These are phyloP conservation scores for Wickerhamomyces sp. DNA, from an alignment of 1,139 yeast genomes.

Conservation along the genomic window DNA sequence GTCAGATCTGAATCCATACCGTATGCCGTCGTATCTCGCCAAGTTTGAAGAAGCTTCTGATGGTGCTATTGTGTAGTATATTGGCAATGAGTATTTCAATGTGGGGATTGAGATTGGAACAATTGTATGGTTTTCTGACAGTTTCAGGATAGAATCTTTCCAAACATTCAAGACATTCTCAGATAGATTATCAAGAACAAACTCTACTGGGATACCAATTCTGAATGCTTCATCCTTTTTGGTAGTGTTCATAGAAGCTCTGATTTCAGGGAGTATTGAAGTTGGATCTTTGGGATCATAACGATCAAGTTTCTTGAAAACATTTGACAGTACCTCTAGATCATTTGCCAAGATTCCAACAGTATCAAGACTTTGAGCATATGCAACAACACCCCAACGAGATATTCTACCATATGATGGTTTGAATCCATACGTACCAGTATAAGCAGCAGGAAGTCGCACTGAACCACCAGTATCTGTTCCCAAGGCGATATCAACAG, in stretches of 20 bases:
- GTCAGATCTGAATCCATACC: slow-evolving; percentile 64
- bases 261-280: slow-evolving; percentile 37
- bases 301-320: slow-evolving; percentile 51
- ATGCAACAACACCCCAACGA: slow-evolving; percentile 86
- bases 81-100: slow-evolving; percentile 62
- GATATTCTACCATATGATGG: slow-evolving; percentile 92
- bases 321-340: slow-evolving; percentile 38
- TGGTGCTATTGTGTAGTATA: slow-evolving; percentile 83
- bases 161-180: slow-evolving; percentile 43
- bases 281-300: slow-evolving; percentile 82
- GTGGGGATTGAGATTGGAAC: slow-evolving; percentile 66
- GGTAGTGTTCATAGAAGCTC: slow-evolving; percentile 22
- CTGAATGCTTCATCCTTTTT: slow-evolving; percentile 25
- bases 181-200: slow-evolving; percentile 52
- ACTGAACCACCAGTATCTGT: slow-evolving; percentile 98
- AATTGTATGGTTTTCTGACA: slow-evolving; percentile 53
- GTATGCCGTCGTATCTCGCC: slow-evolving; percentile 82
- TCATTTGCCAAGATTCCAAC: slow-evolving; percentile 73
- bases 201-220: slow-evolving; percentile 73
- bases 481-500: slow-evolving; percentile 74
- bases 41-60: slow-evolving; percentile 94
- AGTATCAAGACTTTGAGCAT: slow-evolving; percentile 92
- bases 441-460: slow-evolving; percentile 84
- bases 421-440: slow-evolving; percentile 81
- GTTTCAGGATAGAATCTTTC: slow-evolving; percentile 35